Percentiles rank a stretch among this genome's conserved stretches.
These are phyloP conservation scores for Trichoderma gamsii DNA, from an alignment of 495 filamentous ascomycete genomes.

Conservation along the genomic window DNA sequence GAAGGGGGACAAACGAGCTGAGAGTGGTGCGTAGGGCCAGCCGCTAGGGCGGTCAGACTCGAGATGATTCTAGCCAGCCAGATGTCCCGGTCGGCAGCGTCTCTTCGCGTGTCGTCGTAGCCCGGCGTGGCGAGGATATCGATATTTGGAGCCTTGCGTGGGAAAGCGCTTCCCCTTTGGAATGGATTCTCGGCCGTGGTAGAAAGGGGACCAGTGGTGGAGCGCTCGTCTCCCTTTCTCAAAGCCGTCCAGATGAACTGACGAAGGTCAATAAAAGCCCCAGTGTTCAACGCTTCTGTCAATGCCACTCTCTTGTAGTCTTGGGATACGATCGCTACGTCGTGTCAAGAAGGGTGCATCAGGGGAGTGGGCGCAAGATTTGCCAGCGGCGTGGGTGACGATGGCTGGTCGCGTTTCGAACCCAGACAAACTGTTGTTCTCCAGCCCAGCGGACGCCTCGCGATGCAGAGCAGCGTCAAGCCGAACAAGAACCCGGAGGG, in stretches of 20 bases:
- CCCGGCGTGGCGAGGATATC: neutral
- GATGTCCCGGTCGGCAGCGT: neutral
- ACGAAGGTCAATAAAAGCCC: neutral
- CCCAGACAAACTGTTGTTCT: neutral
- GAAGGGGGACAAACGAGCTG: slow-evolving; percentile 1
- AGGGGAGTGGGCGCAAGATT: slow-evolving; percentile 11
- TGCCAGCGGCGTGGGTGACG: slow-evolving; percentile 8
- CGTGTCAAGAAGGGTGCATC: slow-evolving; percentile 6
- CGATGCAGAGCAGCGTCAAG: neutral
- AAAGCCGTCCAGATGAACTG: neutral
- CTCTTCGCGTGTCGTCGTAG: neutral
- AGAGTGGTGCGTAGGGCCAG: slow-evolving; percentile 4
- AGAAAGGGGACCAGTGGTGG: slow-evolving; percentile 4
- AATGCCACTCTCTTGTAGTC: neutral
- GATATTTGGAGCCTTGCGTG: neutral
- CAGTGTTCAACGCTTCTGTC: neutral
- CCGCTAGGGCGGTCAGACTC: neutral
- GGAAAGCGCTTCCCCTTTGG: neutral
- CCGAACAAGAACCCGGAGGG: neutral
- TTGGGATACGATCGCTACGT: neutral
- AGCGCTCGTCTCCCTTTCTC: neutral
- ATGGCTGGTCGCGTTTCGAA: slow-evolving; percentile 4
- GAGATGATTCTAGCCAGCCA: too few species aligned
- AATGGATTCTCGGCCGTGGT: neutral
- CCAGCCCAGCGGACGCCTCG: neutral